Base-by-base conservation (phyloP, 441 rosid species). In the Sinapis alba region DNA sequence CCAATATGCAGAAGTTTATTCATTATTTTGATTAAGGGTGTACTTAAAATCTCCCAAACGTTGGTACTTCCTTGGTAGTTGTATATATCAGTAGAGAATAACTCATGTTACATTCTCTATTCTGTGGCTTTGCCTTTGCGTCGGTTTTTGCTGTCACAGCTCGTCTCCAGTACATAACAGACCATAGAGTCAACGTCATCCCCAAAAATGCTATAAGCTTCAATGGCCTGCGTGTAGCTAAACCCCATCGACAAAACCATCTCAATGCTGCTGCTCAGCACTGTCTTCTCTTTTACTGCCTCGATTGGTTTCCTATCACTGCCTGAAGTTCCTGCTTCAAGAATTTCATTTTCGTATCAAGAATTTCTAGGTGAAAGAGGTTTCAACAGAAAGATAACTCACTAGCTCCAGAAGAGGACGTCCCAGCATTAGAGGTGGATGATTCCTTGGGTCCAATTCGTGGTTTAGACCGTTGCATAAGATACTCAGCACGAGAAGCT, bases 91-190 rank as follows among this genome's bases (percentile, higher is more conserved):
- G 26, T 15, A 75, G 57, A 75, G 23, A 56, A 21, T 53, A 51
- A 26, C 50, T 41, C 70, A 30, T 34, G 68, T 71, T 65, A 73
- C 72, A 79, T 30, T 68, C 75, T 74, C 68, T 83, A 91, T 80
- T 96, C 97, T 0, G 93, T 83, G 15, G 99, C 99, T 83, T 96
- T 96, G 86, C 99, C 99, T 86, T 96, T 93, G 68, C 85, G 82
- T 47, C 82, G 64, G 62, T 73, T 74, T 28, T 56, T 58, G 43
- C 92, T 75, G 78, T 91, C 79, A 72, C 83, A 85, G 72, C 88
- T 83, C 3, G 92, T 93, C 78, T 96, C 99, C 77, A 96, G 2
- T 47, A 96, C 87, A 72, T 91, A 96, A 59, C 93, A 93, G n/a
- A 96, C 97, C 89, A 93, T 85, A 3, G 99, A 96, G 73, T 96